Evolutionary conservation across 1,284 basidiomycete species (phyloP).

Genomic region (Malassezia sp.): DNA sequence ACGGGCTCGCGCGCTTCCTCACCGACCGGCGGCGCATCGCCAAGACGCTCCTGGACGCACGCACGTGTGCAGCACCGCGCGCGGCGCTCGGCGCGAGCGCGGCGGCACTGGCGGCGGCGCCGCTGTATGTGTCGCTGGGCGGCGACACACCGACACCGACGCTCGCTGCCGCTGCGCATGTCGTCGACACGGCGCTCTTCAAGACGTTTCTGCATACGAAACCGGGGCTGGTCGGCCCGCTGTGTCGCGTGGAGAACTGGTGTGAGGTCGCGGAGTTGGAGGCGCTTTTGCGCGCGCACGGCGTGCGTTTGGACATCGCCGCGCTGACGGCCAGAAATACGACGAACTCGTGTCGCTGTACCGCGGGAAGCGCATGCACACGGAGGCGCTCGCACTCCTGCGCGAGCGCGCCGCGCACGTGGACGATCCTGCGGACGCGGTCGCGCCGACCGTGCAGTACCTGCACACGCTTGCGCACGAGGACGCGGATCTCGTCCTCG

Average conservation of each 20-base stretch:
- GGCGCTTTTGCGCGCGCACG: slow-evolving; percentile 65
- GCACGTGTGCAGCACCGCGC: too few relatives aligned
- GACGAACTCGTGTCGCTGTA: slow-evolving; percentile 83
- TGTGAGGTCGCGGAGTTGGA: slow-evolving; percentile 93
- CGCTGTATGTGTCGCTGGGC: slow-evolving; percentile 26
- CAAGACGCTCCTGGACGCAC: not conserved
- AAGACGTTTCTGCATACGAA: slow-evolving; percentile 78
- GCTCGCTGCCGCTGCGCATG: slow-evolving; percentile 60
- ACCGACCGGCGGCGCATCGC: slow-evolving; percentile 39
- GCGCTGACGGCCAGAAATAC: too few relatives aligned
- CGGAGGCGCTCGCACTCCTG: slow-evolving; percentile 70
- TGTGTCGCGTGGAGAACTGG: slow-evolving; percentile 90
- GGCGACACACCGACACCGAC: slow-evolving; percentile 20
- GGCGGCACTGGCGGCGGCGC: not conserved
- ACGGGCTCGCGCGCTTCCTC: slow-evolving; percentile 41
- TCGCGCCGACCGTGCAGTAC: slow-evolving; percentile 74
- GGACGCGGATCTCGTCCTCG: slow-evolving; percentile 33
- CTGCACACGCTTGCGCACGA: slow-evolving; percentile 64
- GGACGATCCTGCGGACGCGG: slow-evolving; percentile 64
- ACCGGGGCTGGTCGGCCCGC: slow-evolving; percentile 68
- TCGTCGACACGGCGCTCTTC: slow-evolving; percentile 89
- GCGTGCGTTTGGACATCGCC: too few relatives aligned
- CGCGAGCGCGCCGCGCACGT: slow-evolving; percentile 59
- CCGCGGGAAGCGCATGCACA: slow-evolving; percentile 87
- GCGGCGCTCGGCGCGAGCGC: too few relatives aligned